Evolutionary conservation across 1,284 basidiomycete genomes (phyloP).

Genomic region (Tetrapyrgos nigripes): DNA sequence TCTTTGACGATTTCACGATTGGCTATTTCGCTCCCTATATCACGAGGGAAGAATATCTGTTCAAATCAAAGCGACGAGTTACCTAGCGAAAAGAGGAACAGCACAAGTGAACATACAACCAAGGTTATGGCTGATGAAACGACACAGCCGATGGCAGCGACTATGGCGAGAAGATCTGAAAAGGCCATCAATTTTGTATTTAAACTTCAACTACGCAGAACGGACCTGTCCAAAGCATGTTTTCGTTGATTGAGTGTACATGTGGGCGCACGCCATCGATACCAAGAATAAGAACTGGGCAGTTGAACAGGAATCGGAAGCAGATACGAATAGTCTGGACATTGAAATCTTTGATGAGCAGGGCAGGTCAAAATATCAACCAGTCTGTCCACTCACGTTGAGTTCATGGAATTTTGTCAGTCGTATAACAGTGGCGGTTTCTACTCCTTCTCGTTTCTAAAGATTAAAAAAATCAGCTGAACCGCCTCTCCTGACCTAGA

Average conservation of each 20-base stretch:
- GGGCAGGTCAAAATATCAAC: neutral
- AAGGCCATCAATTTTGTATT: neutral
- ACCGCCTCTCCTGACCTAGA: neutral
- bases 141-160: slow-evolving; percentile 63
- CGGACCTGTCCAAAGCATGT: slow-evolving; percentile 55
- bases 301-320: slow-evolving; percentile 72
- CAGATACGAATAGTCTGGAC: slow-evolving; percentile 67
- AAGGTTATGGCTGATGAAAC: slow-evolving; percentile 78
- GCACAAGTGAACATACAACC: slow-evolving; percentile 52
- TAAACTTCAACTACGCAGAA: neutral
- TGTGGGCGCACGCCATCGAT: slow-evolving; percentile 69
- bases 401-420: slow-evolving; percentile 80
- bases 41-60: slow-evolving; percentile 82
- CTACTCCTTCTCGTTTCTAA: slow-evolving; percentile 63
- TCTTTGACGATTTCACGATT: slow-evolving; percentile 49
- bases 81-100: neutral
- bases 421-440: slow-evolving; percentile 65
- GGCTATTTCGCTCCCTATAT: slow-evolving; percentile 65
- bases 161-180: slow-evolving; percentile 63
- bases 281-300: slow-evolving; percentile 68
- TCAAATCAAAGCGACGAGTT: neutral
- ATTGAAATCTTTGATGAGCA: neutral
- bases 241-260: slow-evolving; percentile 67
- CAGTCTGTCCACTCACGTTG: slow-evolving; percentile 57
- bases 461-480: neutral